Evolutionary conservation across 306 rosid species (phyloP).

Genomic region (Inga leiocalycina): DNA sequence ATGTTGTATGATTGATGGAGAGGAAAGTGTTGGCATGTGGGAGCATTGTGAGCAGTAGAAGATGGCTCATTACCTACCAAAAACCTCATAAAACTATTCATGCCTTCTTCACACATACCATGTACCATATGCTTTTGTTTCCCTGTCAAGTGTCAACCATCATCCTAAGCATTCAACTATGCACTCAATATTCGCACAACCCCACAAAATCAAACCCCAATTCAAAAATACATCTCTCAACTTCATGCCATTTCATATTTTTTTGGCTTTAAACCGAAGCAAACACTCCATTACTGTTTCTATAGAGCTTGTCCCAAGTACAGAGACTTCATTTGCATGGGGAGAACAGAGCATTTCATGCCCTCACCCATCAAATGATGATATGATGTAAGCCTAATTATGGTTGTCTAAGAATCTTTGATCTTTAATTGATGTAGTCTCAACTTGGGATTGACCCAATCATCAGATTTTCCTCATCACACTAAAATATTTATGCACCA

Average conservation of each 20-base stretch:
- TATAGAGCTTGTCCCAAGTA: constrained; percentile 14
- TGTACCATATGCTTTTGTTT: constrained; percentile 28
- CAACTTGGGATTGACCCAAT: constrained; percentile 60
- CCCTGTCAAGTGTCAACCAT: constrained; percentile 16
- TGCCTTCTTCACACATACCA: constrained; percentile 11
- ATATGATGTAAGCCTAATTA: constrained; percentile 48
- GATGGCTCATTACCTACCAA: constrained; percentile 32
- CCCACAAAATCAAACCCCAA: constrained; percentile 15
- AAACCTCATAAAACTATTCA: not conserved
- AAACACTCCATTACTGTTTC: constrained; percentile 9
- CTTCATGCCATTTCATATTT: constrained; percentile 10
- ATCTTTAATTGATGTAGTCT: constrained; percentile 39
- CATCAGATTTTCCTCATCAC: constrained; percentile 36
- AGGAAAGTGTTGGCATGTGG: constrained; percentile 34
- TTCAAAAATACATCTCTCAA: constrained; percentile 13
- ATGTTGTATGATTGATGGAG: not conserved
- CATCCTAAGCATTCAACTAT: constrained; percentile 1
- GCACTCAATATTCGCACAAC: not conserved
- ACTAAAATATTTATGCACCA: constrained; percentile 17
- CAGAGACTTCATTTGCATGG: not conserved
- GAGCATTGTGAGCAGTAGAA: constrained; percentile 19
- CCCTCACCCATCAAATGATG: constrained; percentile 32
- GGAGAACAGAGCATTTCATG: not conserved
- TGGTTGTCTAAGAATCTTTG: constrained; percentile 50
- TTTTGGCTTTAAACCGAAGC: not conserved